Evolutionary conservation across 305 asterid species (phyloP).

Genomic region (Euphrasia arctica): DNA sequence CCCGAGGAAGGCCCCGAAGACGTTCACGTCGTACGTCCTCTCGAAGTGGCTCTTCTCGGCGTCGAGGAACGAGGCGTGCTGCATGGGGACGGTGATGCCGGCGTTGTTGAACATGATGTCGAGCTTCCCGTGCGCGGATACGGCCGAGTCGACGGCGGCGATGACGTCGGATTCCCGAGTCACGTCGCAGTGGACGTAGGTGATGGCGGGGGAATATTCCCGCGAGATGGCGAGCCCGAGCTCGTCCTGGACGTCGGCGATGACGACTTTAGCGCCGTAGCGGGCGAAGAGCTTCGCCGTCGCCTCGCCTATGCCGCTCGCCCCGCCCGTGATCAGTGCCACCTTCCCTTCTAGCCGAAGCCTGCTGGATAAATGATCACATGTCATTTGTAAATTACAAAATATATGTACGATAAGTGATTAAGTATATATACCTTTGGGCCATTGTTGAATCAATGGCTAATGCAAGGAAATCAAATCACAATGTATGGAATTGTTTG

Average conservation of each 20-base stretch:
- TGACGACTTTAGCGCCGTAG: conserved; percentile 23
- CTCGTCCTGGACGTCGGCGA: conserved; percentile 27
- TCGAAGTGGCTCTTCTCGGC: conserved; percentile 17
- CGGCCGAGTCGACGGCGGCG: conserved; percentile 8
- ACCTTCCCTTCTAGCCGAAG: conserved; percentile 27
- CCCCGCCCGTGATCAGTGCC: conserved; percentile 29
- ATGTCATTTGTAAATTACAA: too few species aligned
- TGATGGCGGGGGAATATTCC: not conserved
- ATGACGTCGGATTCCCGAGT: conserved; percentile 21
- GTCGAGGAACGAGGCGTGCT: not conserved
- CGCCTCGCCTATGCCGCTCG: conserved; percentile 29
- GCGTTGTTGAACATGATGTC: conserved; percentile 30
- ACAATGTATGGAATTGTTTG: too few species aligned
- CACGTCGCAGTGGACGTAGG: conserved; percentile 25
- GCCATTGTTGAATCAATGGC: too few species aligned
- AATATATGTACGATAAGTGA: too few species aligned
- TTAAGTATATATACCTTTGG: too few species aligned
- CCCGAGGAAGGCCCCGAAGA: conserved; percentile 18
- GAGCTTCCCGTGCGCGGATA: conserved; percentile 9
- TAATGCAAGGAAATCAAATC: too few species aligned
- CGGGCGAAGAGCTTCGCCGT: conserved; percentile 21
- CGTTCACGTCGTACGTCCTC: conserved; percentile 16
- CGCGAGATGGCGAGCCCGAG: conserved; percentile 10
- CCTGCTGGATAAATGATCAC: too few species aligned
- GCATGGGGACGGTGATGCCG: conserved; percentile 16